Percentiles rank a stretch among this genome's conserved stretches.
Evolutionary conservation across 1,139 yeast species (phyloP).

Genomic region (Candida pseudoviswanathii): DNA sequence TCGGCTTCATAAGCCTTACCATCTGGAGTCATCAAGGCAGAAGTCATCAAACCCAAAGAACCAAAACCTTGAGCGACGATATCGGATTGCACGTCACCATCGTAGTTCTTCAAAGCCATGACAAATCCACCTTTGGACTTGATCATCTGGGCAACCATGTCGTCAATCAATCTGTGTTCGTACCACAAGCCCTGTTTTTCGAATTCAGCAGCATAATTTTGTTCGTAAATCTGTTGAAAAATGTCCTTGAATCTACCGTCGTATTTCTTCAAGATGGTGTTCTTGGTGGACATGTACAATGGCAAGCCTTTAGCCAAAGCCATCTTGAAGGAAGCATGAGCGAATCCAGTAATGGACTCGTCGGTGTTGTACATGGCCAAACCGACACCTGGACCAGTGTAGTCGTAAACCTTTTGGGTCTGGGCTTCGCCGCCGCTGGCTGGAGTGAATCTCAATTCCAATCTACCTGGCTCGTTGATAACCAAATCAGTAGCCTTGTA

Average conservation of each 20-base stretch:
- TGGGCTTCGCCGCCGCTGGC: slow-evolving; percentile 55
- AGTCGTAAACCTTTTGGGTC: slow-evolving; percentile 59
- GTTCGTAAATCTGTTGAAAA: slow-evolving; percentile 65
- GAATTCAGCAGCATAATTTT: slow-evolving; percentile 57
- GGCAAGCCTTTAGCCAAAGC: slow-evolving; percentile 69
- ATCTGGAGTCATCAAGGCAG: slow-evolving; percentile 82
- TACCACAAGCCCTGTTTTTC: slow-evolving; percentile 72
- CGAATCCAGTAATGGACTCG: slow-evolving; percentile 76
- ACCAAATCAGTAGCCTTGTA: slow-evolving; percentile 79
- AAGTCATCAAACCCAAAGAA: slow-evolving; percentile 81
- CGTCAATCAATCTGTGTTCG: slow-evolving; percentile 83
- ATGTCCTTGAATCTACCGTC: slow-evolving; percentile 84
- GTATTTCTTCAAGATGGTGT: slow-evolving; percentile 78
- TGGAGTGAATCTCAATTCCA: slow-evolving; percentile 67
- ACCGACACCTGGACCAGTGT: slow-evolving; percentile 70
- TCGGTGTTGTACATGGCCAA: slow-evolving; percentile 84
- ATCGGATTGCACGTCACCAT: slow-evolving; percentile 85
- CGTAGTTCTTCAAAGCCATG: slow-evolving; percentile 83
- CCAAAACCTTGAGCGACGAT: slow-evolving; percentile 89
- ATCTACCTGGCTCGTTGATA: slow-evolving; percentile 66
- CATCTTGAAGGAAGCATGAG: slow-evolving; percentile 75
- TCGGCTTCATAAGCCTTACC: slow-evolving; percentile 82
- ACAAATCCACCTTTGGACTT: slow-evolving; percentile 83
- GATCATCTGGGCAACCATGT: slow-evolving; percentile 88
- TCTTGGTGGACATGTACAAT: slow-evolving; percentile 72